Percentiles rank a stretch among this genome's conserved stretches.
These are phyloP conservation scores for Amphirosellinia nigrospora DNA, from an alignment of 495 filamentous ascomycete species.

Conservation along the genomic window DNA sequence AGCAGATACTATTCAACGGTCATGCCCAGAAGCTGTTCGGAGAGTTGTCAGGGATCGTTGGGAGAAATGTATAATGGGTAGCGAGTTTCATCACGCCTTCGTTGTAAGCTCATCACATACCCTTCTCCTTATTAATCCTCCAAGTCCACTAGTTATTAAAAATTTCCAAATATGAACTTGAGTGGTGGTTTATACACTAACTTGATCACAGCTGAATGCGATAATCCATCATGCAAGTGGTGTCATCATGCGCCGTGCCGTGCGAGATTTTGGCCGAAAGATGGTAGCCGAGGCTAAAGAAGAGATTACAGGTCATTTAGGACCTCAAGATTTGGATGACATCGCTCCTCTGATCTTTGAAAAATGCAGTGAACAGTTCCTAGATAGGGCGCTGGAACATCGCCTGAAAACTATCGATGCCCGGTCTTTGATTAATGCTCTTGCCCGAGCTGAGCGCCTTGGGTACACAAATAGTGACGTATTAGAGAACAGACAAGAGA, in stretches of 20 bases:
- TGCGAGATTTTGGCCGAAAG: slow-evolving; percentile 52
- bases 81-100: slow-evolving; percentile 58
- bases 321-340: slow-evolving; percentile 44
- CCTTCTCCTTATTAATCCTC: not conserved
- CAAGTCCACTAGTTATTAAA: not conserved
- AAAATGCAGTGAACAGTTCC: slow-evolving; percentile 52
- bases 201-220: slow-evolving; percentile 49
- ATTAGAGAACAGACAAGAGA: slow-evolving; percentile 46
- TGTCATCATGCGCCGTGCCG: slow-evolving; percentile 45
- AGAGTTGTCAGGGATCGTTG: slow-evolving; percentile 54
- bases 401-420: slow-evolving; percentile 56
- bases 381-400: slow-evolving; percentile 52
- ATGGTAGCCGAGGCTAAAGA: slow-evolving; percentile 49
- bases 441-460: slow-evolving; percentile 56
- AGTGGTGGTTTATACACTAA: not conserved
- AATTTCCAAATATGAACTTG: not conserved
- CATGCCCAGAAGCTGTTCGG: slow-evolving; percentile 51
- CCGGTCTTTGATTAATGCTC: slow-evolving; percentile 53
- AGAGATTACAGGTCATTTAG: slow-evolving; percentile 49
- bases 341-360: slow-evolving; percentile 46
- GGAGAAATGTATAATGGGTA: slow-evolving; percentile 57
- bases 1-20: slow-evolving; percentile 50
- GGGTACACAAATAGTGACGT: slow-evolving; percentile 54
- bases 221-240: slow-evolving; percentile 50
- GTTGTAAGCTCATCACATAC: slow-evolving; percentile 46